Percentiles rank a stretch among this genome's conserved stretches.
Conservation (phyloP, 768 basidiomycete genomes). For the Neoboletus brunneissimus region DNA sequence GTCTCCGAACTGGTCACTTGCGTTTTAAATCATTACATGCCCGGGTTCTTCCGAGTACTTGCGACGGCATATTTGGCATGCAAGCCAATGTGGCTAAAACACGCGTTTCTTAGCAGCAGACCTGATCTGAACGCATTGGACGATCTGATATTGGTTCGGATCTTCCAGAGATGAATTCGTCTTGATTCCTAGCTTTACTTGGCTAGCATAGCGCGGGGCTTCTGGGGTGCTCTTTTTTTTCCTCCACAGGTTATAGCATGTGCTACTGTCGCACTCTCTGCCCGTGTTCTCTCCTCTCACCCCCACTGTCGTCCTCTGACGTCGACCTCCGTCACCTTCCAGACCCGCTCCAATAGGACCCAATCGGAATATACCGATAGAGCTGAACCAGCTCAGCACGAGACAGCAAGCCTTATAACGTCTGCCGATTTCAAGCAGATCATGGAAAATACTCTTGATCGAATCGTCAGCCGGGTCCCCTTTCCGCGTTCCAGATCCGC, state of each 20-base stretch:
- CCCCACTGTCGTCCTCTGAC: neutral
- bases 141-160: slow-evolving; percentile 9
- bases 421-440: neutral
- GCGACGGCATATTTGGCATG: neutral
- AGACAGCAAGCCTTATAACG: neutral
- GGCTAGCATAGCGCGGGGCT: neutral
- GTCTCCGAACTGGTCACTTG: neutral
- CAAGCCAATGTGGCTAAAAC: neutral
- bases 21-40: neutral
- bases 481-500: slow-evolving; percentile 1
- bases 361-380: neutral
- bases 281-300: neutral
- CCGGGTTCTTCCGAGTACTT: slow-evolving; percentile 8
- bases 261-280: neutral
- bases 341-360: neutral
- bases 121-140: neutral
- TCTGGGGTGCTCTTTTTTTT: neutral
- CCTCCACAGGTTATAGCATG: slow-evolving; percentile 4
- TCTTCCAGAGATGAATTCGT: slow-evolving; percentile 5
- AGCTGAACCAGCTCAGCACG: neutral
- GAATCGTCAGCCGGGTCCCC: neutral
- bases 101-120: slow-evolving; percentile 22
- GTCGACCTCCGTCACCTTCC: neutral
- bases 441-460: neutral
- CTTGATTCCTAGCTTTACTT: slow-evolving; percentile 1